A percentile compares a stretch with the other conserved stretches of the same genome.
Conservation (phyloP, 345 rosid species). For the Moricandia moricandioides region DNA sequence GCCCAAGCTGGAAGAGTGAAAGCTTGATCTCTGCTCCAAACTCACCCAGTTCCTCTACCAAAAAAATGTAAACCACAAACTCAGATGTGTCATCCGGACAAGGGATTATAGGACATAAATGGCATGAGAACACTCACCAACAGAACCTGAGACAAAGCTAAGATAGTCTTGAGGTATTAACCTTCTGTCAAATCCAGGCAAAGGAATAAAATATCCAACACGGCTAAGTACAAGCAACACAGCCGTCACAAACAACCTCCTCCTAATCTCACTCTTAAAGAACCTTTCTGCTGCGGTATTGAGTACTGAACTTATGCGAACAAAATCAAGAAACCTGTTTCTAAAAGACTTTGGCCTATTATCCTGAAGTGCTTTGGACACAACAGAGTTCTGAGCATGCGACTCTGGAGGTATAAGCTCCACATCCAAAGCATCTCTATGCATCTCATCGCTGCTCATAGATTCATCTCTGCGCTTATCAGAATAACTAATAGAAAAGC, state of each 20-base stretch:
- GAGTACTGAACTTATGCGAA: conserved; percentile 64
- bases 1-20: conserved; percentile 94
- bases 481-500: conserved; percentile 39
- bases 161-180: conserved; percentile 48
- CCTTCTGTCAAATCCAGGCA: conserved; percentile 86
- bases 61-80: conserved; percentile 12
- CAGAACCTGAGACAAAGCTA: conserved; percentile 83
- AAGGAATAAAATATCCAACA: conserved; percentile 82
- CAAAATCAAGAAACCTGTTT: conserved; percentile 75
- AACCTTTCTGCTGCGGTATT: conserved; percentile 73
- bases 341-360: conserved; percentile 51
- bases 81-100: neutral
- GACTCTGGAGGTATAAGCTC: conserved; percentile 37
- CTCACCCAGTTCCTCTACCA: conserved; percentile 84
- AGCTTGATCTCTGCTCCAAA: conserved; percentile 76
- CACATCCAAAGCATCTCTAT: conserved; percentile 32
- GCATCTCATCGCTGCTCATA: conserved; percentile 38
- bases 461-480: conserved; percentile 47
- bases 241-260: conserved; percentile 83
- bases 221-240: conserved; percentile 68
- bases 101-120: neutral
- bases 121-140: conserved; percentile 52
- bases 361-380: conserved; percentile 23
- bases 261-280: conserved; percentile 88
- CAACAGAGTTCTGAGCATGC: conserved; percentile 9